phyloP scores from a whole-genome alignment of 768 basidiomycete species.

The Leccinum uliginosum region DNA sequence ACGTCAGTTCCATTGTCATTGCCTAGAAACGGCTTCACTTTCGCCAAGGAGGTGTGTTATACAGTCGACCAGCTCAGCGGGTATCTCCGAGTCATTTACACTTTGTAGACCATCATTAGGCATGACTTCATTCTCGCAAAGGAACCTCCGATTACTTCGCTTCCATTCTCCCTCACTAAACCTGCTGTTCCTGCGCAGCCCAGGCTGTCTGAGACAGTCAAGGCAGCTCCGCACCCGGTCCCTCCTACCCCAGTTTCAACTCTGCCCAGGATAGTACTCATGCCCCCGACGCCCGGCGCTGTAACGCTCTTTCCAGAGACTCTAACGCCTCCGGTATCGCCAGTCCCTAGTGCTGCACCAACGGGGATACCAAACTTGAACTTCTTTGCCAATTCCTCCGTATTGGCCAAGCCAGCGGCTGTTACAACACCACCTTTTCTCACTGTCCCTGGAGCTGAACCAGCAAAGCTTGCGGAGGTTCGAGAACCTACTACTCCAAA shows the following conservation, averaged over 20 bases:
- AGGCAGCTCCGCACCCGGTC: conserved; percentile 13
- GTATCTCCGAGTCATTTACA: conserved; percentile 6
- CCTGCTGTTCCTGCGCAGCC: conserved; percentile 13
- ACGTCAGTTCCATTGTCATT: no score
- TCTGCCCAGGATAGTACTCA: conserved; percentile 21
- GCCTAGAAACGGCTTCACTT: conserved; percentile 71
- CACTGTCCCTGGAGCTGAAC: conserved; percentile 10
- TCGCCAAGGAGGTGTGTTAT: conserved; percentile 54
- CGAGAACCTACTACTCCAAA: conserved; percentile 3
- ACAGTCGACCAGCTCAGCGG: not conserved
- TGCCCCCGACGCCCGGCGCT: conserved; percentile 25
- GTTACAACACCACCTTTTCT: conserved; percentile 21
- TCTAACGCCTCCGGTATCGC: not conserved
- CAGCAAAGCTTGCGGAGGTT: conserved; percentile 3
- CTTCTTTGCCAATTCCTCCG: conserved; percentile 57
- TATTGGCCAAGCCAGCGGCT: conserved; percentile 37
- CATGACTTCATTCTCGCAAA: conserved; percentile 44
- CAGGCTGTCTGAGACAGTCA: conserved; percentile 13
- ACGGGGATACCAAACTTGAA: conserved; percentile 51
- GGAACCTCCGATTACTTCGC: conserved; percentile 59
- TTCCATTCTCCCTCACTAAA: conserved; percentile 64
- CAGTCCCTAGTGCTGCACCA: conserved; percentile 1
- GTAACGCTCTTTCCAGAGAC: conserved; percentile 14
- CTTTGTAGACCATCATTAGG: conserved; percentile 31
- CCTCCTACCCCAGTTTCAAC: conserved; percentile 10